These are phyloP conservation scores for Alternaria sp. DNA, from an alignment of 2,329 filamentous ascomycete genomes.

Conservation along the genomic window DNA sequence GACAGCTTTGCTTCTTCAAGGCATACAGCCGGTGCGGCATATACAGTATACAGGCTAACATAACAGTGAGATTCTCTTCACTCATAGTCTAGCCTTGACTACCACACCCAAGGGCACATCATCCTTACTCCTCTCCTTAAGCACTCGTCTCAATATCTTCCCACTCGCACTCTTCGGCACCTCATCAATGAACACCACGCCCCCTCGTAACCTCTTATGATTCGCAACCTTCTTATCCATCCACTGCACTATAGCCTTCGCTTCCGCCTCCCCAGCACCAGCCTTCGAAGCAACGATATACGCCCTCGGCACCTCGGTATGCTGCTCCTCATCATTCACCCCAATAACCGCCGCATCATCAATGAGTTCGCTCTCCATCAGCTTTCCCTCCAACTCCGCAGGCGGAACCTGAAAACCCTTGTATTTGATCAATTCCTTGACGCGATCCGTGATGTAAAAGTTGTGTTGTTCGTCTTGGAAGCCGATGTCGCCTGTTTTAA, in stretches of 20 bases:
- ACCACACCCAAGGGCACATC: constrained; percentile 25
- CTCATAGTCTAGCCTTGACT: constrained; percentile 20
- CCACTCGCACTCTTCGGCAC: constrained; percentile 57
- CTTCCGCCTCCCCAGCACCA: constrained; percentile 20
- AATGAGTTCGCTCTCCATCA: constrained; percentile 31
- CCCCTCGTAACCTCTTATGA: constrained; percentile 39
- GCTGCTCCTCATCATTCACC: constrained; percentile 32
- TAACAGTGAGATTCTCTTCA: background rate
- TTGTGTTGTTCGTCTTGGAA: constrained; percentile 33
- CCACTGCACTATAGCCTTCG: constrained; percentile 24
- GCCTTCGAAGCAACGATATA: constrained; percentile 33
- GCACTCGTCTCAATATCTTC: constrained; percentile 52
- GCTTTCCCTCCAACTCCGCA: constrained; percentile 37
- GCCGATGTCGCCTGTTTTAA: constrained; percentile 41
- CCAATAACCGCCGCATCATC: constrained; percentile 39
- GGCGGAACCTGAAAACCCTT: constrained; percentile 41
- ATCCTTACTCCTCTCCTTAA: constrained; percentile 28
- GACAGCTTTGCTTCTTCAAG: background rate
- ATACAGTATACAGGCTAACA: background rate
- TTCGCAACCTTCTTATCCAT: constrained; percentile 31
- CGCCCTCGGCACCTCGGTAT: constrained; percentile 38
- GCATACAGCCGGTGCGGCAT: background rate
- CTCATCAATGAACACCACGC: constrained; percentile 53
- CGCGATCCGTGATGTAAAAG: constrained; percentile 41
- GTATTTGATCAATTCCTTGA: constrained; percentile 44